Conservation (phyloP, 2,329 filamentous ascomycete genomes). For the Pseudocercospora eumusae region DNA sequence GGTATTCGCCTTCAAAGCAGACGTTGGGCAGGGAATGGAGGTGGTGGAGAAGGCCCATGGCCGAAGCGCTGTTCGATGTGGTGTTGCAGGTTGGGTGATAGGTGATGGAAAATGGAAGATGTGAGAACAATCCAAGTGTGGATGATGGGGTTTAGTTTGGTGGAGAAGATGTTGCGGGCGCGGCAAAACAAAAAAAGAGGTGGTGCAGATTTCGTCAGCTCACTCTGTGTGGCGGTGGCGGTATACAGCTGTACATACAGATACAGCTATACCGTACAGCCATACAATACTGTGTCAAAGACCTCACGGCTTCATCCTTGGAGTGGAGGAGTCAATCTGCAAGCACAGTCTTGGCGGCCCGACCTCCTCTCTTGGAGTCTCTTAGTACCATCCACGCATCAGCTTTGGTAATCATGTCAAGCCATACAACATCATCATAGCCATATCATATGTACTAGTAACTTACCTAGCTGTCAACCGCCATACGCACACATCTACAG, state of each 20-base stretch:
- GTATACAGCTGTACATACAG: no score
- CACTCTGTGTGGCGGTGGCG: no score
- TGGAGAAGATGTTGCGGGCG: neutral
- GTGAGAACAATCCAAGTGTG: conserved; percentile 5
- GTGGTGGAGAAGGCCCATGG: conserved; percentile 2
- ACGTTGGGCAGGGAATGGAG: neutral
- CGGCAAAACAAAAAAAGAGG: neutral
- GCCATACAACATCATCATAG: no score
- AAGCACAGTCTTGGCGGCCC: no score
- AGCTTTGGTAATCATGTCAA: no score
- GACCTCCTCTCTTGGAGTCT: no score
- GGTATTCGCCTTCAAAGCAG: neutral
- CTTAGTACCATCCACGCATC: neutral
- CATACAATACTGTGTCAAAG: no score
- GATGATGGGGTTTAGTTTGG: conserved; percentile 8
- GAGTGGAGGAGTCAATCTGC: neutral
- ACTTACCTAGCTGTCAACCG: no score
- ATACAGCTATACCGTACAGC: no score
- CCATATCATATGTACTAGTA: no score
- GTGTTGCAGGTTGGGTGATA: no score
- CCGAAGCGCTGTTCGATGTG: no score
- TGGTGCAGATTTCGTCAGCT: neutral
- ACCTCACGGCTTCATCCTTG: conserved; percentile 1
- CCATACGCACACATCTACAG: neutral
- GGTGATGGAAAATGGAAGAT: conserved; percentile 1